phyloP scores from a whole-genome alignment of 331 rosid species.

The Spiraea crenata region DNA sequence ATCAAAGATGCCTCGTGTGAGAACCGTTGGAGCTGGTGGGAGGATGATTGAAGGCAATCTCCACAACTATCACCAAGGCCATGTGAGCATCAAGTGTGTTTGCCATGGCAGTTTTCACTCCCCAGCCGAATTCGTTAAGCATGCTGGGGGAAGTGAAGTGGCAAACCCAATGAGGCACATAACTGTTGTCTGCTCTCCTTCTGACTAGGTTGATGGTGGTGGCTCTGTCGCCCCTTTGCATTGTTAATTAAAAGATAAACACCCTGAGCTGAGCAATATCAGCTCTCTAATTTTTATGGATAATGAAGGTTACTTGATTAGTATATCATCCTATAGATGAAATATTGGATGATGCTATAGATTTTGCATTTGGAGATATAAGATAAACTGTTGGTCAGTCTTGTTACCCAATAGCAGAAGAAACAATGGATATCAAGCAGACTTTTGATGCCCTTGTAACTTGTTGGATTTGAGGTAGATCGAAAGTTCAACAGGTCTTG shows the following conservation, averaged over 20 bases:
- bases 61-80: slow-evolving; percentile 42
- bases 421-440: neutral
- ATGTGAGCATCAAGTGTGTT: slow-evolving; percentile 58
- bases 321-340: neutral
- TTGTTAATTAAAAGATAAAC: slow-evolving; percentile 3
- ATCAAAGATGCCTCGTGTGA: slow-evolving; percentile 60
- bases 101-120: slow-evolving; percentile 75
- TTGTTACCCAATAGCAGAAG: neutral
- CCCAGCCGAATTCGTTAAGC: slow-evolving; percentile 62
- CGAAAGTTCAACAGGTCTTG: neutral
- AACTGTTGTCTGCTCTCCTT: slow-evolving; percentile 29
- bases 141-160: slow-evolving; percentile 62
- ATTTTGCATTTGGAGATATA: neutral
- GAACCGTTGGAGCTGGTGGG: slow-evolving; percentile 59
- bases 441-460: neutral
- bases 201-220: slow-evolving; percentile 26
- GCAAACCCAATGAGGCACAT: slow-evolving; percentile 70
- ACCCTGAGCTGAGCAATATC: neutral
- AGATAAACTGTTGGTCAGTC: neutral
- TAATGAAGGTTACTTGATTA: neutral
- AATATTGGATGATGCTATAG: neutral
- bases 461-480: neutral
- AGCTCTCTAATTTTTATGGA: neutral
- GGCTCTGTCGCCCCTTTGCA: slow-evolving; percentile 16
- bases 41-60: slow-evolving; percentile 62